phyloP scores from a whole-genome alignment of 1,284 basidiomycete species.

The Taiwanofungus camphoratus region DNA sequence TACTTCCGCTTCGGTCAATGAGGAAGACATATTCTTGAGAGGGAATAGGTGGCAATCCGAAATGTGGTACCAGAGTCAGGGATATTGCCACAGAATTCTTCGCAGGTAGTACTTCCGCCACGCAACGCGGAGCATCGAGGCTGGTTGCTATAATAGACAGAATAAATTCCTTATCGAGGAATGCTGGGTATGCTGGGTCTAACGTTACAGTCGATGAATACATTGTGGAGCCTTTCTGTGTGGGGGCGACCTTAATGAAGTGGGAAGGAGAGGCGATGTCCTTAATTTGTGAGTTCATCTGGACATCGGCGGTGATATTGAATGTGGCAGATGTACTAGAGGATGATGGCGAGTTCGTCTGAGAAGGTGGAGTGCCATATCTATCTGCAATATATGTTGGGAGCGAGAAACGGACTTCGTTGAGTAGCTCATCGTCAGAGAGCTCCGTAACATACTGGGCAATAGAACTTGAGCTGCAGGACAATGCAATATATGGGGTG shows the following conservation, averaged over 20 bases:
- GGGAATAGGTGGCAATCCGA: slow-evolving; percentile 32
- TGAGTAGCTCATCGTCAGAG: slow-evolving; percentile 38
- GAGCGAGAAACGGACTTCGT: slow-evolving; percentile 46
- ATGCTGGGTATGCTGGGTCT: slow-evolving; percentile 34
- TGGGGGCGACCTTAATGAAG: slow-evolving; percentile 29
- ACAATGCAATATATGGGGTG: not conserved
- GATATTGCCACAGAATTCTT: slow-evolving; percentile 22
- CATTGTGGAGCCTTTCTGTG: slow-evolving; percentile 28
- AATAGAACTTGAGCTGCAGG: slow-evolving; percentile 1
- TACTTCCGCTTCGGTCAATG: slow-evolving; percentile 42
- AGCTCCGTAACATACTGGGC: slow-evolving; percentile 36
- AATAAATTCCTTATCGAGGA: slow-evolving; percentile 41
- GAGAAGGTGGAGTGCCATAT: slow-evolving; percentile 40
- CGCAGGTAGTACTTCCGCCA: slow-evolving; percentile 47
- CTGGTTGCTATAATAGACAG: slow-evolving; percentile 38
- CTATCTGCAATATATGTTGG: slow-evolving; percentile 44
- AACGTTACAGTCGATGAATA: slow-evolving; percentile 30
- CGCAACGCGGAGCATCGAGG: slow-evolving; percentile 47
- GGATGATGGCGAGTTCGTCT: slow-evolving; percentile 27
- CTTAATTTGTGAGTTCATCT: slow-evolving; percentile 38
- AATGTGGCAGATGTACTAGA: slow-evolving; percentile 31
- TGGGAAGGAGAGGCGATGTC: slow-evolving; percentile 39
- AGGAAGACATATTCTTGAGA: slow-evolving; percentile 44
- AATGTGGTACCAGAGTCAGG: slow-evolving; percentile 45
- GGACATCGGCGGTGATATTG: slow-evolving; percentile 38